A percentile compares a stretch with the other conserved stretches of the same genome.
These are phyloP conservation scores for Jackrogersella minutella DNA, from an alignment of 495 filamentous ascomycete species.

Conservation along the genomic window DNA sequence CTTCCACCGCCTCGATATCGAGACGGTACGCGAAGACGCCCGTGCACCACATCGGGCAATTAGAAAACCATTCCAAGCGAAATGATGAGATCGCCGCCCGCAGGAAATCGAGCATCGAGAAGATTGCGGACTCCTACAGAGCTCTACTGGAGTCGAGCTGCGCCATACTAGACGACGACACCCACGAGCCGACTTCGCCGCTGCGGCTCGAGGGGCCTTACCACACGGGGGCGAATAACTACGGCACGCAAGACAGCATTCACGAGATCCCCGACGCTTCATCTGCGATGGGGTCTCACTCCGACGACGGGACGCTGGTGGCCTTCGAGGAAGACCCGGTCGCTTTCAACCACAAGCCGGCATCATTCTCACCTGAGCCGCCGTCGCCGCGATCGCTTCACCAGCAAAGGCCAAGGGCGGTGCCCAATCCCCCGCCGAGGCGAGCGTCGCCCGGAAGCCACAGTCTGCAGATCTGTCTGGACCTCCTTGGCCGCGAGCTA, in stretches of 20 bases:
- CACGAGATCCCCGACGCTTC: slow-evolving; percentile 26
- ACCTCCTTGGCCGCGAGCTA: slow-evolving; percentile 54
- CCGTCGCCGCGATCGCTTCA: slow-evolving; percentile 12
- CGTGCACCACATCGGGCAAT: slow-evolving; percentile 52
- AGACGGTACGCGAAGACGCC: slow-evolving; percentile 56
- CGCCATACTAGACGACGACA: slow-evolving; percentile 24
- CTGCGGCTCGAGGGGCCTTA: slow-evolving; percentile 20
- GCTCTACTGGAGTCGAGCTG: slow-evolving; percentile 50
- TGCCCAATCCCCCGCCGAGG: slow-evolving; percentile 20
- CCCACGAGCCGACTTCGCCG: slow-evolving; percentile 33
- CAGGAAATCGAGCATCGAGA: slow-evolving; percentile 50
- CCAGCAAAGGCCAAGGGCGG: too few species aligned
- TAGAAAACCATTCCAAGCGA: slow-evolving; percentile 43
- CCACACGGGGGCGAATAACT: neutral
- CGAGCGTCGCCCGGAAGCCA: slow-evolving; percentile 39
- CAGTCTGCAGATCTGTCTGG: slow-evolving; percentile 53
- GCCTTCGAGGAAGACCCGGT: slow-evolving; percentile 52
- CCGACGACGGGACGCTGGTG: slow-evolving; percentile 56
- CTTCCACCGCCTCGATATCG: slow-evolving; percentile 34
- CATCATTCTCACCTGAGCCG: slow-evolving; percentile 46
- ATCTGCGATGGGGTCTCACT: slow-evolving; percentile 38
- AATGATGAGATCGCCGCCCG: slow-evolving; percentile 36
- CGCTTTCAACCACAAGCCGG: slow-evolving; percentile 54
- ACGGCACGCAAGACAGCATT: slow-evolving; percentile 18
- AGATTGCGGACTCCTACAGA: slow-evolving; percentile 57